Percentiles rank a stretch among this genome's conserved stretches.
Conservation (phyloP, 1,139 yeast species). For the Ogataea hybrid region DNA sequence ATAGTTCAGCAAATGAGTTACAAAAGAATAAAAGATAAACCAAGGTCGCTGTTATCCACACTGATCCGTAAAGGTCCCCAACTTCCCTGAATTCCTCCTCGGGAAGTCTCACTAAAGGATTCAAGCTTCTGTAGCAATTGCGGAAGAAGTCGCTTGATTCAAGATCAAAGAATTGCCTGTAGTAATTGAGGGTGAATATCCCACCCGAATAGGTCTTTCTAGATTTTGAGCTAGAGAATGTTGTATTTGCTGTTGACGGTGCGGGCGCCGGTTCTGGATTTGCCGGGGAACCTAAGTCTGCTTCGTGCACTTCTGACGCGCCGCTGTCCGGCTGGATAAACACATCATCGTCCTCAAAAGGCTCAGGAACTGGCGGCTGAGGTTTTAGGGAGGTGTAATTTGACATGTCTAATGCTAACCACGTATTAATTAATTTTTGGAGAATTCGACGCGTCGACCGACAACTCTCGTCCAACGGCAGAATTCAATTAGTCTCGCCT, state of each 20-base stretch:
- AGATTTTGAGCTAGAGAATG: conserved; percentile 3
- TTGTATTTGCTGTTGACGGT: background rate
- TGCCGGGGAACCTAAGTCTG: conserved; percentile 1
- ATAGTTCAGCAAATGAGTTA: conserved; percentile 59
- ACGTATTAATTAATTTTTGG: background rate
- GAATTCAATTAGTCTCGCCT: background rate
- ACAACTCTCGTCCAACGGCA: no score
- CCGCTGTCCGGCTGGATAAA: conserved; percentile 25
- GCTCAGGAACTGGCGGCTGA: conserved; percentile 7
- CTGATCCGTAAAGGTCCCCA: conserved; percentile 75
- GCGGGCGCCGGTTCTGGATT: conserved; percentile 3
- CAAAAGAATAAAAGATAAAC: conserved; percentile 72
- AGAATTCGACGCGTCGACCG: conserved; percentile 6
- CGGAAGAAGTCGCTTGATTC: conserved; percentile 57
- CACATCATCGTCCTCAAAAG: conserved; percentile 24
- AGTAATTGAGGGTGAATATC: conserved; percentile 53
- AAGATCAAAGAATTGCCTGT: conserved; percentile 60
- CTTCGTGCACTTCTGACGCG: background rate
- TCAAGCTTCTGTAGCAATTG: conserved; percentile 43
- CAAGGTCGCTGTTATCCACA: conserved; percentile 83
- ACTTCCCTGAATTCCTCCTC: conserved; percentile 38
- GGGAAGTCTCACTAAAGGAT: conserved; percentile 40
- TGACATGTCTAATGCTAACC: conserved; percentile 12
- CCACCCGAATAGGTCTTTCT: conserved; percentile 36
- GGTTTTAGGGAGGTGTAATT: conserved; percentile 16